Conservation (phyloP, 805 yeast species). For the Candida vartiovaarae region DNA sequence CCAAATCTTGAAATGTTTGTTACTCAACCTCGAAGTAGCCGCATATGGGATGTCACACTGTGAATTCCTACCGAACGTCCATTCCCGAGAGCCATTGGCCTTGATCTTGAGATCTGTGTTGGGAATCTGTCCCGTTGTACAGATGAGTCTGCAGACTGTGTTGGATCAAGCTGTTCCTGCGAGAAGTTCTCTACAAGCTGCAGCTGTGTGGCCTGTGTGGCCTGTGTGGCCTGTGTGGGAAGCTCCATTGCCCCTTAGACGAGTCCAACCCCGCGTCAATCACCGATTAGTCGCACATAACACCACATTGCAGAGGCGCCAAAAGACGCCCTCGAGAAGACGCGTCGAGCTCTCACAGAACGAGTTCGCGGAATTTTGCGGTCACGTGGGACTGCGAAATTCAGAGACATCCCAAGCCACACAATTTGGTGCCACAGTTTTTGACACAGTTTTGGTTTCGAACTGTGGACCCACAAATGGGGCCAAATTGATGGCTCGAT, state of each 20-base stretch:
- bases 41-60: conserved; percentile 57
- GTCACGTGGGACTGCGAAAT: no score
- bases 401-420: no score
- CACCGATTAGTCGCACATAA: no score
- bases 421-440: no score
- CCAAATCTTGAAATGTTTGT: conserved; percentile 68
- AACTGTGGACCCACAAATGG: no score
- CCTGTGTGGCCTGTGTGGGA: conserved; percentile 35
- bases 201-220: conserved; percentile 32
- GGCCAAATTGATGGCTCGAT: no score
- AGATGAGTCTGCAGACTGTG: conserved; percentile 50
- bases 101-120: conserved; percentile 37
- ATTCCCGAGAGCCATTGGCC: conserved; percentile 31
- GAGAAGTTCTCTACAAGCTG: conserved; percentile 25
- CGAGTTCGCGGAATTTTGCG: no score
- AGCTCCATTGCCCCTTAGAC: conserved; percentile 20
- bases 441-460: no score
- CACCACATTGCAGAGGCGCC: no score
- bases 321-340: no score
- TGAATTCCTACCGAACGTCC: conserved; percentile 72
- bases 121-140: conserved; percentile 50
- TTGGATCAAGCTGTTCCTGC: conserved; percentile 31
- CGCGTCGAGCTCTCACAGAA: no score
- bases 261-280: no score
- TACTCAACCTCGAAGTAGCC: conserved; percentile 61